Evolutionary conservation across 2,329 filamentous ascomycete species (phyloP).

Genomic region (Sporothrix pseudoabietina): DNA sequence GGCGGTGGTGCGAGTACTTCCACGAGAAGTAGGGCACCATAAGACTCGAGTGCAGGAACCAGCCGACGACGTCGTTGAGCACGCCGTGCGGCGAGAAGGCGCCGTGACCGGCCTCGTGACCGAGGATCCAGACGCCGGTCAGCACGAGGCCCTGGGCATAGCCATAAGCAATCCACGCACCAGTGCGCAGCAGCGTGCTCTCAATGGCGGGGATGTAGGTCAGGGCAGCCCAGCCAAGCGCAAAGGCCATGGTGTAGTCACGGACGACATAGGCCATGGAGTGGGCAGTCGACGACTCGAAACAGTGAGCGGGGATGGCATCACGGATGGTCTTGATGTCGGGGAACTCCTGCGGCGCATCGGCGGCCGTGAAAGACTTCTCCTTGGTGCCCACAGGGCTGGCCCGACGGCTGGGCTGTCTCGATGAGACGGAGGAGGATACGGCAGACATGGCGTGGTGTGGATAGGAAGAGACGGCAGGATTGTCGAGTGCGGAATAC

Average conservation of each 20-base stretch:
- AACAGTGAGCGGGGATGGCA: constrained; percentile 97
- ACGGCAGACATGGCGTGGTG: constrained; percentile 12
- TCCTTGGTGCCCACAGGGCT: constrained; percentile 6
- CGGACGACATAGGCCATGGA: constrained; percentile 83
- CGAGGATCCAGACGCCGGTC: constrained; percentile 93
- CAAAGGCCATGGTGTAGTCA: constrained; percentile 70
- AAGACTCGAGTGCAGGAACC: constrained; percentile 83
- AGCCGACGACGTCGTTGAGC: constrained; percentile 92
- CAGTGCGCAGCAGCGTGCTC: constrained; percentile 65
- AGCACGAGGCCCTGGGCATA: constrained; percentile 87
- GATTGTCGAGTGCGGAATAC: neutral
- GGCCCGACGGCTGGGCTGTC: constrained; percentile 22
- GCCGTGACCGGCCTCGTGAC: constrained; percentile 96
- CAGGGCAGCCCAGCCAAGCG: constrained; percentile 85
- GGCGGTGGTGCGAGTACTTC: constrained; percentile 99
- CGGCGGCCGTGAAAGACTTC: neutral
- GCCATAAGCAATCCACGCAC: constrained; percentile 67
- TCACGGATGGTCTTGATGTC: constrained; percentile 92
- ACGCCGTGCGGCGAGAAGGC: constrained; percentile 87
- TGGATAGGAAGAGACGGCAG: neutral
- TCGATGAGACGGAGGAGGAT: constrained; percentile 27
- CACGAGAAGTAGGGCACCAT: constrained; percentile 96
- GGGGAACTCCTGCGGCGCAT: constrained; percentile 41
- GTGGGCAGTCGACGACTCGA: constrained; percentile 74
- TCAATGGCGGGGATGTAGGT: constrained; percentile 86